Conservation (phyloP, 495 filamentous ascomycete species). For the Collariella sp. region DNA sequence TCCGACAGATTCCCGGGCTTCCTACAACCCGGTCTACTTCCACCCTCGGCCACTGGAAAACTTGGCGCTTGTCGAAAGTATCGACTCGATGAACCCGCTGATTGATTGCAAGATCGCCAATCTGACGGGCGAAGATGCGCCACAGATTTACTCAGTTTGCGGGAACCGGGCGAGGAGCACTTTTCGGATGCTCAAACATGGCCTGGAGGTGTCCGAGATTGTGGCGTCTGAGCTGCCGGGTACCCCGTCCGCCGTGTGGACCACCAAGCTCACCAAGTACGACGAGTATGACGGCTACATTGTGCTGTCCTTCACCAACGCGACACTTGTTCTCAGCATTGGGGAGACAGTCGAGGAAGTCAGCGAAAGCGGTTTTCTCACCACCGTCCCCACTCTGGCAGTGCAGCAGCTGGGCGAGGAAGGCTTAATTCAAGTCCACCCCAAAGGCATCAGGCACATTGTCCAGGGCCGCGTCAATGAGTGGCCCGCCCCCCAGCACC, state of each 20-base stretch:
- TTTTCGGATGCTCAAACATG: constrained; percentile 86
- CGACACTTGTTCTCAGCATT: constrained; percentile 78
- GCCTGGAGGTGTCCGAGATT: constrained; percentile 86
- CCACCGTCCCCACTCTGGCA: constrained; percentile 76
- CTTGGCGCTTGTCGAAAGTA: constrained; percentile 72
- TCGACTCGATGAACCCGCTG: constrained; percentile 83
- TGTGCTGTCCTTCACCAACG: constrained; percentile 59
- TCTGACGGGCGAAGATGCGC: constrained; percentile 81
- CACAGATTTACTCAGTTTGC: constrained; percentile 89
- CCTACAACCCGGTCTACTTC: constrained; percentile 74
- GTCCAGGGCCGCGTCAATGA: constrained; percentile 78
- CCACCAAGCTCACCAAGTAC: constrained; percentile 71
- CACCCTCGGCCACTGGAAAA: constrained; percentile 71
- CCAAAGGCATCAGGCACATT: constrained; percentile 88
- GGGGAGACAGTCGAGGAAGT: constrained; percentile 96
- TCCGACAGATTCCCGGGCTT: constrained; percentile 58
- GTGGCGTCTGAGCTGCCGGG: constrained; percentile 84
- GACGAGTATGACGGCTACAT: constrained; percentile 82
- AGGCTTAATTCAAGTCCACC: constrained; percentile 87
- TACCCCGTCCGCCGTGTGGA: constrained; percentile 86
- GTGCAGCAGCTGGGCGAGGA: constrained; percentile 93
- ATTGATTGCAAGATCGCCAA: constrained; percentile 87
- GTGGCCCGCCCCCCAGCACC: constrained; percentile 87
- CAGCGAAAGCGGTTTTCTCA: constrained; percentile 82
- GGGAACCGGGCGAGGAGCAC: constrained; percentile 81